Conservation (phyloP, 2,329 filamentous ascomycete genomes). For the Thielaviopsis punctulata region DNA sequence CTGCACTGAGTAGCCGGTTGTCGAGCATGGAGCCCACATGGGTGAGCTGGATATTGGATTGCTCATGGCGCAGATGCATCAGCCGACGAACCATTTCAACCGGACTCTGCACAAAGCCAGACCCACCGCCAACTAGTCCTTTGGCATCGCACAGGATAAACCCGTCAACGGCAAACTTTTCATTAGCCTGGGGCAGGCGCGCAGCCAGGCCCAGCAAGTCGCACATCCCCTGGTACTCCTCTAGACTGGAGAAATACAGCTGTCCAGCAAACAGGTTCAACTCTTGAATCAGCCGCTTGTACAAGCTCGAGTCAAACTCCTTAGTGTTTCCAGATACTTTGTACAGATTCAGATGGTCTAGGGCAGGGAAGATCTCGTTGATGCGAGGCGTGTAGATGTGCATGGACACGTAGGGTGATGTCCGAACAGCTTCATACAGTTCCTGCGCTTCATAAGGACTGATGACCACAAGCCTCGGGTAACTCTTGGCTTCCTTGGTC, state of each 20-base stretch:
- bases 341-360: constrained; percentile 31
- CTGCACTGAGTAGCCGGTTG: constrained; percentile 15
- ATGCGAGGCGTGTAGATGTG: constrained; percentile 34
- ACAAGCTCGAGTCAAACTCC: background rate
- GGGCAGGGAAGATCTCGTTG: constrained; percentile 19
- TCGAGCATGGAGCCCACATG: constrained; percentile 24
- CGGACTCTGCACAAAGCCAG: constrained; percentile 19
- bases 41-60: constrained; percentile 23
- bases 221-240: constrained; percentile 37
- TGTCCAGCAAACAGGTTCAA: constrained; percentile 54
- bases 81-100: constrained; percentile 23
- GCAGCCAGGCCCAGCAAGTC: constrained; percentile 32
- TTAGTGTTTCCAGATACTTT: constrained; percentile 14
- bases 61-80: constrained; percentile 21
- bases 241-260: constrained; percentile 38
- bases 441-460: constrained; percentile 43
- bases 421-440: constrained; percentile 25
- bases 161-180: constrained; percentile 17
- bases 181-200: constrained; percentile 11
- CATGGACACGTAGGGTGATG: constrained; percentile 22
- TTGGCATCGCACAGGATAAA: constrained; percentile 18
- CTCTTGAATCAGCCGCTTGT: constrained; percentile 21
- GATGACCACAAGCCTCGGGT: constrained; percentile 30
- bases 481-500: background rate
- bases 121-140: constrained; percentile 12